Percentiles rank a stretch among this genome's conserved stretches.
Evolutionary conservation across 495 filamentous ascomycete species (phyloP).

Genomic region (Podospora bellae-mahoneyi): DNA sequence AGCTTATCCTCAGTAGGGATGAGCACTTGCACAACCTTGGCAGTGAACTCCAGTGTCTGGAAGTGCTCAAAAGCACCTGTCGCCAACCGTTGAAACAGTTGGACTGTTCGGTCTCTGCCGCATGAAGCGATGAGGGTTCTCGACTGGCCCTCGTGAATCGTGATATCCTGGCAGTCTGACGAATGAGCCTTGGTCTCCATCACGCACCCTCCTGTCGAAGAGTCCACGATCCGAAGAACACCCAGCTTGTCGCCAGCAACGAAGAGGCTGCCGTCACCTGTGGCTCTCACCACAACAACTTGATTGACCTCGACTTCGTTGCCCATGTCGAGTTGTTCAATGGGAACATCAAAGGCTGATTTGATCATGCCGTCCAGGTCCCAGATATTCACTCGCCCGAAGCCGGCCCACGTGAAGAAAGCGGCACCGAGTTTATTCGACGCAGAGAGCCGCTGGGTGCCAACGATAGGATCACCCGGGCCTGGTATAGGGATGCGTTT

Average conservation of each 20-base stretch:
- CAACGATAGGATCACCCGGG: slow-evolving; percentile 74
- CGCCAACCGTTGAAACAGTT: slow-evolving; percentile 67
- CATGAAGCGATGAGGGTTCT: slow-evolving; percentile 68
- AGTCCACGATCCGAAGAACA: slow-evolving; percentile 60
- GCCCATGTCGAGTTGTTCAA: slow-evolving; percentile 60
- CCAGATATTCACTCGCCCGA: slow-evolving; percentile 80
- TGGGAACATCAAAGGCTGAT: slow-evolving; percentile 58
- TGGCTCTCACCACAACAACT: slow-evolving; percentile 64
- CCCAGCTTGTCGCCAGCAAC: slow-evolving; percentile 83
- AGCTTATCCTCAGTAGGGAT: slow-evolving; percentile 56
- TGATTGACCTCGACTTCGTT: slow-evolving; percentile 68
- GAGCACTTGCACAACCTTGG: slow-evolving; percentile 48
- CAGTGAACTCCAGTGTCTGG: slow-evolving; percentile 48
- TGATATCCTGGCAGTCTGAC: slow-evolving; percentile 80
- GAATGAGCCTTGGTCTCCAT: slow-evolving; percentile 78
- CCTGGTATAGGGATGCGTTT: slow-evolving; percentile 55
- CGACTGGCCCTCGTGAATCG: slow-evolving; percentile 54
- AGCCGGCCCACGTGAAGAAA: slow-evolving; percentile 84
- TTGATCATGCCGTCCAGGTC: slow-evolving; percentile 64
- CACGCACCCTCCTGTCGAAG: slow-evolving; percentile 48
- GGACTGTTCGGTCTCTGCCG: slow-evolving; percentile 83
- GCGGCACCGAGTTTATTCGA: slow-evolving; percentile 58
- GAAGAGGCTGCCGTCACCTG: slow-evolving; percentile 58
- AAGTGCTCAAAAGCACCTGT: slow-evolving; percentile 48
- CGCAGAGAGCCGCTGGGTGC: slow-evolving; percentile 59